These are phyloP conservation scores for Clavariopsis aquatica DNA, from an alignment of 495 filamentous ascomycete species.

Conservation along the genomic window DNA sequence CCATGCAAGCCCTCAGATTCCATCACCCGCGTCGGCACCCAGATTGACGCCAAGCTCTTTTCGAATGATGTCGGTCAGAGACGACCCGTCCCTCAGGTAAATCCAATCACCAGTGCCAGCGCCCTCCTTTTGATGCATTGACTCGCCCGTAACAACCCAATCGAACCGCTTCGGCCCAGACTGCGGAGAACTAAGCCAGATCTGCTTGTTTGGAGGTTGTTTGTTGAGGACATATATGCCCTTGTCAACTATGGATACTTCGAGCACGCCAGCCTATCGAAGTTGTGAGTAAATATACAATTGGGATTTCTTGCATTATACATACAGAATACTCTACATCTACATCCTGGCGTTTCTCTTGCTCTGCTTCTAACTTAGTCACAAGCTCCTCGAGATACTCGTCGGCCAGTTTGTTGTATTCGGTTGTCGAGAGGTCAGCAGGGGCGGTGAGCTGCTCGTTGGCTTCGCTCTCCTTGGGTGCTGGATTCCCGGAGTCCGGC, in stretches of 20 bases:
- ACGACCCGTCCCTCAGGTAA: constrained; percentile 77
- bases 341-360: constrained; percentile 65
- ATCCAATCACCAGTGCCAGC: constrained; percentile 74
- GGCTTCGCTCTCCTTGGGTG: constrained; percentile 36
- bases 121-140: constrained; percentile 73
- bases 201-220: constrained; percentile 94
- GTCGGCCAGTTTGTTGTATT: constrained; percentile 70
- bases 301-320: neutral
- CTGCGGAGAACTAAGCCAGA: constrained; percentile 91
- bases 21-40: constrained; percentile 27
- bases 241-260: constrained; percentile 59
- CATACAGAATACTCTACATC: constrained; percentile 63
- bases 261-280: constrained; percentile 77
- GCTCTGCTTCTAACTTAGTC: constrained; percentile 39
- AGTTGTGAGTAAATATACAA: constrained; percentile 12
- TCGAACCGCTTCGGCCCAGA: constrained; percentile 94
- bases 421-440: constrained; percentile 69
- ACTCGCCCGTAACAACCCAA: constrained; percentile 71
- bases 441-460: constrained; percentile 44
- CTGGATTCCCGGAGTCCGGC: constrained; percentile 44
- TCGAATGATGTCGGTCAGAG: constrained; percentile 68
- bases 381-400: constrained; percentile 62
- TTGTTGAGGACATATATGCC: constrained; percentile 95
- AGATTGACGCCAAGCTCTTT: constrained; percentile 63
- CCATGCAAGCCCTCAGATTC: neutral